phyloP scores from a whole-genome alignment of 73 alveolate species.

The Paramecium sonneborni region DNA sequence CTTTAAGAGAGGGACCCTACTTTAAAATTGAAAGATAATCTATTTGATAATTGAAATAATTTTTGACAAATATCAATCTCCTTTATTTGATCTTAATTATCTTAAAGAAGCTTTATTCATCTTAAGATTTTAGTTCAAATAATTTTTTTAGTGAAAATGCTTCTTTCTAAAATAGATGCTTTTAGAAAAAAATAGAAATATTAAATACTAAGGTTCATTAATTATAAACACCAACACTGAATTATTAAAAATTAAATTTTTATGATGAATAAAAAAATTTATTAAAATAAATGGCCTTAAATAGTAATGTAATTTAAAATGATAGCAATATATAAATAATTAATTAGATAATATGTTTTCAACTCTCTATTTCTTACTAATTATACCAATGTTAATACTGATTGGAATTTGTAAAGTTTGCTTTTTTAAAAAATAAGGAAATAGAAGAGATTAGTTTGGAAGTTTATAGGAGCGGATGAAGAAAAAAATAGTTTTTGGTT shows the following conservation, averaged over 20 bases:
- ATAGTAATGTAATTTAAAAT: not conserved
- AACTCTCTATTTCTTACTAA: not conserved
- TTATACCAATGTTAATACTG: not conserved
- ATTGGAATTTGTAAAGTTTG: not conserved
- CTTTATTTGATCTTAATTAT: not conserved
- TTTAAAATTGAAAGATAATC: not conserved
- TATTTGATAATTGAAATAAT: not conserved
- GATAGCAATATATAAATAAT: not conserved
- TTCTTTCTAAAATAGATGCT: not conserved
- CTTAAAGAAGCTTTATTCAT: not conserved
- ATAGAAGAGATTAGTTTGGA: constrained; percentile 12
- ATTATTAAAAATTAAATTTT: not conserved
- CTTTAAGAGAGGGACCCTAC: not conserved
- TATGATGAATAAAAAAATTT: not conserved
- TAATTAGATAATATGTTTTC: not conserved
- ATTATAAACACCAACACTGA: not conserved
- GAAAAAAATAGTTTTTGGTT: not conserved
- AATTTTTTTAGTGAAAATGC: not conserved
- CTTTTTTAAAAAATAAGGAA: not conserved
- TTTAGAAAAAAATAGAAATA: not conserved
- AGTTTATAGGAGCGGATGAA: constrained; percentile 10
- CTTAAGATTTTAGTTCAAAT: not conserved
- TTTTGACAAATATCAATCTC: not conserved
- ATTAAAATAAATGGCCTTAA: not conserved
- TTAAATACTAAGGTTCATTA: not conserved